These are phyloP conservation scores for Priceomyces medius DNA, from an alignment of 805 yeast genomes.

Conservation along the genomic window DNA sequence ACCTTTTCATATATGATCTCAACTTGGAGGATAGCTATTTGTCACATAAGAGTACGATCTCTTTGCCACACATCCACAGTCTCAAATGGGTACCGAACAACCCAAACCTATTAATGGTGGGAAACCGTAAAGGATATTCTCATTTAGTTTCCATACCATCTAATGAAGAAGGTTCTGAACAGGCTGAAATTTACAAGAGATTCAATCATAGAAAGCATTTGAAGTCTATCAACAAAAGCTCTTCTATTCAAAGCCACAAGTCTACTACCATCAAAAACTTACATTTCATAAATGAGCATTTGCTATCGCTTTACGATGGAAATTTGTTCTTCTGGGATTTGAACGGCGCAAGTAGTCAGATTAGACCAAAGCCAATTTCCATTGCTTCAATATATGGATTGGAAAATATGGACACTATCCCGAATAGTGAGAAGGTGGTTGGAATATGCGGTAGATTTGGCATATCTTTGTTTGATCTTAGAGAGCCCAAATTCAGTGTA, in stretches of 20 bases:
- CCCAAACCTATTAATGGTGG: conserved; percentile 55
- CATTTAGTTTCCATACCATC: conserved; percentile 68
- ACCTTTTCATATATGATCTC: conserved; percentile 52
- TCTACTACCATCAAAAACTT: conserved; percentile 24
- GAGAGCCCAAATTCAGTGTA: conserved; percentile 45
- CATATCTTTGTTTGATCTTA: conserved; percentile 67
- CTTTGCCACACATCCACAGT: conserved; percentile 54
- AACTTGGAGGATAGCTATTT: conserved; percentile 39
- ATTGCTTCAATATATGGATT: conserved; percentile 54
- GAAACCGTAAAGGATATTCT: conserved; percentile 73
- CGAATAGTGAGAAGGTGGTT: conserved; percentile 48
- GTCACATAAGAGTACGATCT: conserved; percentile 59
- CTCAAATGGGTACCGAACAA: conserved; percentile 51
- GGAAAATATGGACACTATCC: conserved; percentile 48
- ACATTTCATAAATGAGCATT: conserved; percentile 33
- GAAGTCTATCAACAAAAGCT: conserved; percentile 25
- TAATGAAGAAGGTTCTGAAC: conserved; percentile 13
- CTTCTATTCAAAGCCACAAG: conserved; percentile 17
- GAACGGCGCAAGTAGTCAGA: conserved; percentile 46
- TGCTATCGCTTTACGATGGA: conserved; percentile 65
- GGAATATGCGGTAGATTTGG: conserved; percentile 74
- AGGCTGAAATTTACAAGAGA: conserved; percentile 74
- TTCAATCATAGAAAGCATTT: conserved; percentile 77
- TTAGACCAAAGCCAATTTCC: conserved; percentile 49
- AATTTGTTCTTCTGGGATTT: conserved; percentile 78